Conservation (phyloP, 2,329 filamentous ascomycete species). For the Cercospora janseana region DNA sequence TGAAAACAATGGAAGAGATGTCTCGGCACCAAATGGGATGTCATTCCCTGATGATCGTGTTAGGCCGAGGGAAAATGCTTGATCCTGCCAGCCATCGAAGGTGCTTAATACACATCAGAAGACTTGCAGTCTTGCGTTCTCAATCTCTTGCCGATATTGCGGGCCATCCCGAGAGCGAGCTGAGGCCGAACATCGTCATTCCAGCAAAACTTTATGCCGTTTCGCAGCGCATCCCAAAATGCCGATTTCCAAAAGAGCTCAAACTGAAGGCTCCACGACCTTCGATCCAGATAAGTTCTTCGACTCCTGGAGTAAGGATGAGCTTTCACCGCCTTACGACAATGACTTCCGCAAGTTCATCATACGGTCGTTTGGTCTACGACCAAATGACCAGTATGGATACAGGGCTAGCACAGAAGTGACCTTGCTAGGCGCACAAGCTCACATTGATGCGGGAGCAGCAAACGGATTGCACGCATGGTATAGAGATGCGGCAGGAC, state of each 20-base stretch:
- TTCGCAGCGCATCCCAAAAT: slow-evolving; percentile 2
- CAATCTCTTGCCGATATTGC: too few species aligned
- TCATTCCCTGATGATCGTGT: too few species aligned
- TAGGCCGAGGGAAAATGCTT: too few species aligned
- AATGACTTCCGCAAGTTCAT: slow-evolving; percentile 50
- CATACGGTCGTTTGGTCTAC: slow-evolving; percentile 49
- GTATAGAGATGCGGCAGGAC: slow-evolving; percentile 48
- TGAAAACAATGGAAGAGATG: too few species aligned
- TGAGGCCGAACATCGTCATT: not conserved
- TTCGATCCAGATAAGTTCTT: slow-evolving; percentile 51
- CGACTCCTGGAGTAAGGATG: slow-evolving; percentile 43
- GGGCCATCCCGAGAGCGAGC: not conserved
- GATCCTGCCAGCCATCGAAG: too few species aligned
- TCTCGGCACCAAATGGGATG: too few species aligned
- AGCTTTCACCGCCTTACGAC: slow-evolving; percentile 39
- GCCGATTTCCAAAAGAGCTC: slow-evolving; percentile 34
- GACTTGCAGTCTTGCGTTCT: too few species aligned
- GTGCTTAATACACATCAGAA: too few species aligned
- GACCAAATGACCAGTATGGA: slow-evolving; percentile 47
- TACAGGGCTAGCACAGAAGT: slow-evolving; percentile 54
- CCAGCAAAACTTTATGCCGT: not conserved
- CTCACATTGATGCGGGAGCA: slow-evolving; percentile 48
- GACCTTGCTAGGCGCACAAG: slow-evolving; percentile 51
- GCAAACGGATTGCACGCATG: slow-evolving; percentile 51
- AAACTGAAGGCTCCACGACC: slow-evolving; percentile 42